phyloP scores from a whole-genome alignment of 1,284 basidiomycete species.

The Rhodotorula mucilaginosa region DNA sequence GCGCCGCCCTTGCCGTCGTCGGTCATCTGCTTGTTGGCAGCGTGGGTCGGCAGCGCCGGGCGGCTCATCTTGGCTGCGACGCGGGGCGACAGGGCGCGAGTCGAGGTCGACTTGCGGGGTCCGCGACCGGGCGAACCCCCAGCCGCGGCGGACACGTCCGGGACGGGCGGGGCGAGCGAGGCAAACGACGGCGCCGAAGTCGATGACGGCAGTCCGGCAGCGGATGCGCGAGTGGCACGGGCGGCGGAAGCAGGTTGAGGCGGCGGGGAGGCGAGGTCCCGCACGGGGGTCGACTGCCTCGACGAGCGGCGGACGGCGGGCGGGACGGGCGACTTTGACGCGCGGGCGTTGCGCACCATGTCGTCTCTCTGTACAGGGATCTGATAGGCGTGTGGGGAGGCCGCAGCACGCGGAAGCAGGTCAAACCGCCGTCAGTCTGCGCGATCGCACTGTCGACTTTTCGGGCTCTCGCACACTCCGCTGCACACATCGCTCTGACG shows the following conservation, averaged over 20 bases:
- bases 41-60: constrained; percentile 27
- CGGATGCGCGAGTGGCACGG: constrained; percentile 22
- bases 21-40: constrained; percentile 37
- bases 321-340: constrained; percentile 17
- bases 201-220: not conserved
- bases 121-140: not conserved
- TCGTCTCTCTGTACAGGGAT: not conserved
- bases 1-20: constrained; percentile 13
- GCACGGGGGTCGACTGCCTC: constrained; percentile 29
- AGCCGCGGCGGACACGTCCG: no score
- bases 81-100: constrained; percentile 27
- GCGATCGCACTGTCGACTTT: no score
- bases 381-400: not conserved
- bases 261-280: constrained; percentile 24
- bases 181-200: constrained; percentile 22
- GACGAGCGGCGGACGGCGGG: constrained; percentile 27
- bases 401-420: not conserved
- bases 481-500: no score
- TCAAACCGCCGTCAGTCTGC: not conserved
- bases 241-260: constrained; percentile 7
- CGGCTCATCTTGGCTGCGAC: constrained; percentile 12
- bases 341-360: not conserved
- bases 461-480: no score
- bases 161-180: constrained; percentile 14
- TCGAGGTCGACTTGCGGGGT: constrained; percentile 17